Evolutionary conservation across 306 rosid species (phyloP), one percentile per base, ranked within the genome.

Genomic region (Cucumis cinereus): DNA sequence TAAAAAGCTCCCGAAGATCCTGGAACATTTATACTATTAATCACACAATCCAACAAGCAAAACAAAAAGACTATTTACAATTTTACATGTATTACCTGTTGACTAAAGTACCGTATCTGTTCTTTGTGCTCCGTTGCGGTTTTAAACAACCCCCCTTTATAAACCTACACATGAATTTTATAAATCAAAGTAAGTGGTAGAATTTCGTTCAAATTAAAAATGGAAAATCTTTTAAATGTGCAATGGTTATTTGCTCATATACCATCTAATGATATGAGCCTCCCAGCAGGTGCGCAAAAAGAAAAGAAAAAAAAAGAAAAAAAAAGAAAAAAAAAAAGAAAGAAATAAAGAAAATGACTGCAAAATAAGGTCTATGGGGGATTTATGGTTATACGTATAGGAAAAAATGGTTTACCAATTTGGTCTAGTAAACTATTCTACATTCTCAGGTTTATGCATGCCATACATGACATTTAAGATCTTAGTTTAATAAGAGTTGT

Each of bases 91-190:
- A 50, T 50, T 84, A 93, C 98, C 96, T 91, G 96, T 83, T 91
- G 98, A 86, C 96, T 85, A 28, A 93, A 93, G 82, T 93, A 93
- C 45, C 98, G 89, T 41, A 84, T 89, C 86, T 93, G 98, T 74
- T 91, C 98, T 85, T 91, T 93, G 64, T 93, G 91, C 89, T 93
- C 97, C 10, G 97, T 91, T 75, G 96, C 97, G 16, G 94, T 90
- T 91, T 80, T 93, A 85, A 93, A 91, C 59, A 93, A 79, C 6
- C 98, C 97, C 7, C 98, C 98, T 61, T 93, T 93, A 63, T 61
- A 91, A 56, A 93, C 85, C 98, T 93, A 82, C 64, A 75, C 50
- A 83, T 45, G 54, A 26, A 68, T 74, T 60, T 66, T 69, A 28
- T 19, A 20, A 70, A 72, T 53, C 50, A 53, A 52, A 63, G 35